Evolutionary conservation across 139 green algal genomes (phyloP), one percentile per base, ranked within the genome.

Genomic region (Chlorella sp.): DNA sequence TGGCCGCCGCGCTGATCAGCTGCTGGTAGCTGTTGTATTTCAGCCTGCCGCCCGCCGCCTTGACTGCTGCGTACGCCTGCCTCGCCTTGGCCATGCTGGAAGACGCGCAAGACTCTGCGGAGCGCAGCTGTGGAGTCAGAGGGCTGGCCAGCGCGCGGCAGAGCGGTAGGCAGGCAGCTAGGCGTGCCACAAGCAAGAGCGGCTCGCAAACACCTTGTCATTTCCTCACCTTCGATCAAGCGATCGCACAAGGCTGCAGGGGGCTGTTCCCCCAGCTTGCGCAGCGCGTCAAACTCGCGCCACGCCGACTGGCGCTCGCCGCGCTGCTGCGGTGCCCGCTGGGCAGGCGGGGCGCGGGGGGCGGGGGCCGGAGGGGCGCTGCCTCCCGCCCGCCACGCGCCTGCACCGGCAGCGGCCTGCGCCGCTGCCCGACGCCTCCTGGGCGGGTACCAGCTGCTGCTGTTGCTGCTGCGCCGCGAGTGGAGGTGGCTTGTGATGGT

Each of bases 21-120:
- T 70, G 58, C 21, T 87, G 80, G 64, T 84, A 83, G 8, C 71
- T 79, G 36, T 67, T 82, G 76, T 88, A 88, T 27, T 64, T 45
- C 33, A 80, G 72, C 35, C 31, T 41, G 38, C 45, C 15, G 23
- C 48, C 51, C 2, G 45, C 48, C 3, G 23, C 50, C 33, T 42
- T 53, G 7, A 55, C 51, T 1, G 51, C 64, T 11, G 41, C 58
- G 33, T 84, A 84, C 11, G 53, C 62, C 7, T 35, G 66, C 63
- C 79, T 71, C 11, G 64, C 75, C 29, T 83, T 50, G 41, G 33
- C 71, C 72, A 42, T 45, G 58, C 43, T 31, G 43, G 33, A 53
- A 45, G 2, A 31, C 38, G 60, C 77, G 79, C 53, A 83, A 40
- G 12, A 27, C 60, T 70, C 36, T 51, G 31, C 14, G 46, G 17